Base-by-base conservation (phyloP, 306 rosid genomes). In the Pyrus bretschneideri region DNA sequence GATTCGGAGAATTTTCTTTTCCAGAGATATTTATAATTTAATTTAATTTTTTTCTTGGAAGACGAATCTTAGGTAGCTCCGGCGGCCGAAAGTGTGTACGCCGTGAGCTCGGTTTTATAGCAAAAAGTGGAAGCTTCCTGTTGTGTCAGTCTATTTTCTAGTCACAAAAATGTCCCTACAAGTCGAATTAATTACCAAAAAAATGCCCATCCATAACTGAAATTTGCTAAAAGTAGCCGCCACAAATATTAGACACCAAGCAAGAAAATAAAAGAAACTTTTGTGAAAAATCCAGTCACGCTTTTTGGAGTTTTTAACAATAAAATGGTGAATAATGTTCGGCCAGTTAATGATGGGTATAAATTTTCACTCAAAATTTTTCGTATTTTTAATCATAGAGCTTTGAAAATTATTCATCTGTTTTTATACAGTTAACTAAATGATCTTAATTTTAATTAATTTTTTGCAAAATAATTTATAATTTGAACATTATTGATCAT, bases 61-160 rank as follows among this genome's bases (percentile, higher is more conserved):
- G 77, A 58, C 33, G 78, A 80, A 80, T 80, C 76, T 64, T 31
- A 33, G 81, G 70, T 59, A 58, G 66, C 57, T 72, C 79, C 85
- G 79, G 83, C 81, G 73, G 81, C 86, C 80, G 75, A 85, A 72
- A 82, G 82, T 44, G 68, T 23, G 6, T 5, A 11, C 66, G 76
- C 76, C 77, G 81, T 44, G 38, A 25, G 5, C 23, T 61, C 72
- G 27, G 21, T 49, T 85, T 65, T 49, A 71, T 62, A 69, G 17
- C 44, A 25, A 66, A 49, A 79, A 72, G 69, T 31, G 25, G 49
- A 35, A 19, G 65, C 52, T 23, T 38, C 33, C 19, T 54, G 49
- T n/a, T 31, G 6, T 17, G 30, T 21, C 9, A 1, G 14, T 22
- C 3, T 19, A 35, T 38, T 66, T 18, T 15, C 27, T 33, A 11